These are phyloP conservation scores for Hypomyces rosellus DNA, from an alignment of 2,329 filamentous ascomycete genomes.

Conservation along the genomic window DNA sequence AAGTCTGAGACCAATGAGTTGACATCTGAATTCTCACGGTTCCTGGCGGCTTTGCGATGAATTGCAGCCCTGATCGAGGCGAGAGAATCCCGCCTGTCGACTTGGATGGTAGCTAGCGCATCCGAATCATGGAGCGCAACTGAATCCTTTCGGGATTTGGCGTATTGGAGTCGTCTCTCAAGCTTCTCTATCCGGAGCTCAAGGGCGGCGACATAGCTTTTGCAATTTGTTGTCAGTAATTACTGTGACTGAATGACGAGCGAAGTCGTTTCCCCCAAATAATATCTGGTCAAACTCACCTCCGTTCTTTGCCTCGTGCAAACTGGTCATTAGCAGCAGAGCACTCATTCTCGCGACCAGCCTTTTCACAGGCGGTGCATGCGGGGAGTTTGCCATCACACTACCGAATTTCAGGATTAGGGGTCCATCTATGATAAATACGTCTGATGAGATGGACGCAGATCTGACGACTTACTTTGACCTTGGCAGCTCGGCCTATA, in stretches of 20 bases:
- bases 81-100: slow-evolving; percentile 58
- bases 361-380: slow-evolving; percentile 91
- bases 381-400: slow-evolving; percentile 95
- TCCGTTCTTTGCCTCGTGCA: slow-evolving; percentile 88
- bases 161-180: slow-evolving; percentile 68
- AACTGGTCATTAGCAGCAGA: slow-evolving; percentile 95
- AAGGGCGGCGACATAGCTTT: slow-evolving; percentile 86
- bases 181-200: slow-evolving; percentile 86
- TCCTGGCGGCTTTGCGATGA: slow-evolving; percentile 57
- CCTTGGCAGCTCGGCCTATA: slow-evolving; percentile 78
- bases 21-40: slow-evolving; percentile 74
- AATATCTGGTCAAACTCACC: slow-evolving; percentile 38
- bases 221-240: slow-evolving; percentile 2
- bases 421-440: not conserved
- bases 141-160: slow-evolving; percentile 64
- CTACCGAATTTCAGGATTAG: slow-evolving; percentile 29
- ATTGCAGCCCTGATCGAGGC: slow-evolving; percentile 57
- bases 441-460: not conserved
- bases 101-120: slow-evolving; percentile 22
- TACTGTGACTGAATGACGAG: not conserved
- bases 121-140: slow-evolving; percentile 60
- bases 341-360: slow-evolving; percentile 78
- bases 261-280: not conserved
- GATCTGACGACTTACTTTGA: slow-evolving; percentile 55
- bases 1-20: slow-evolving; percentile 92